Conservation (phyloP, 176 grass and related monocot genomes). For the Raddia guianensis region DNA sequence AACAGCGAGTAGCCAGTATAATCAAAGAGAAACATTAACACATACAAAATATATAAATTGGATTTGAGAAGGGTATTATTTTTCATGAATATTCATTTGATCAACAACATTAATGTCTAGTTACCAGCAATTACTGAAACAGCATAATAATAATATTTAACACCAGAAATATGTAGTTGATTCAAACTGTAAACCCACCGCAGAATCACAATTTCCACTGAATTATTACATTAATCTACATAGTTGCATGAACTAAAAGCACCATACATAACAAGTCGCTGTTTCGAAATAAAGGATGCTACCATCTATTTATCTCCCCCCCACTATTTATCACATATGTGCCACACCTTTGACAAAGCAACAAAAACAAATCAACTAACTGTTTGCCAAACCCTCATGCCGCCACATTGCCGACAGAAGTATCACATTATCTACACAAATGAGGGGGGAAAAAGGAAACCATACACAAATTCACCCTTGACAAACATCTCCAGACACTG, state of each 20-base stretch:
- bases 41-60: neutral
- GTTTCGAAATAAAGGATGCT: neutral
- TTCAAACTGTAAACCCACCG: neutral
- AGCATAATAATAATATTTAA: neutral
- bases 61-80: neutral
- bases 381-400: neutral
- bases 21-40: neutral
- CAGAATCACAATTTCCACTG: neutral
- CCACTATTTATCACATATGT: neutral
- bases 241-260: neutral
- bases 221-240: neutral
- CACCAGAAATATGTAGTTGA: neutral
- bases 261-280: neutral
- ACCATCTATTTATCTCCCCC: neutral
- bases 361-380: neutral
- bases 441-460: neutral
- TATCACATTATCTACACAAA: neutral
- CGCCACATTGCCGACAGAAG: neutral
- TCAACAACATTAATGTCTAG: neutral
- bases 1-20: neutral
- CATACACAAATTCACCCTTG: slow-evolving; percentile 83
- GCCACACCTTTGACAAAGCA: neutral
- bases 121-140: neutral
- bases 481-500: slow-evolving; percentile 93
- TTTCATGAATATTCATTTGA: slow-evolving; percentile 2